Conservation (phyloP, 2,329 filamentous ascomycete genomes). For the Microdochium trichocladiopsis region DNA sequence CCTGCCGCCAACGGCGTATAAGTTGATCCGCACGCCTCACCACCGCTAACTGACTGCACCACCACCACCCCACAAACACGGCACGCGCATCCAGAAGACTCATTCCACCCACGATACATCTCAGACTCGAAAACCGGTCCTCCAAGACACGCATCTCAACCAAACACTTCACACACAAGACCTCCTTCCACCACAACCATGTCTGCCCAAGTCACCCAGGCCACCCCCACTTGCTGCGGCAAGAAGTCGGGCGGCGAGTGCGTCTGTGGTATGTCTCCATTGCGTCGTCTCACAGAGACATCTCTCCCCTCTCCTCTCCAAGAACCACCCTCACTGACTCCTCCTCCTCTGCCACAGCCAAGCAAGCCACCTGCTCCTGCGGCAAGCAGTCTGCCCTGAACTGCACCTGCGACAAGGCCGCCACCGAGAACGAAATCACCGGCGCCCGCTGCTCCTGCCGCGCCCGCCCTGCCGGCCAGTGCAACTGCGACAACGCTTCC, state of each 20-base stretch:
- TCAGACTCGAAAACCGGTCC: background rate
- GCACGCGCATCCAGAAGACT: background rate
- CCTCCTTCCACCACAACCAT: slow-evolving; percentile 19
- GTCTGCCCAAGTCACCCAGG: slow-evolving; percentile 21
- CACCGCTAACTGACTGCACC: background rate
- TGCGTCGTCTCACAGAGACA: slow-evolving; percentile 1
- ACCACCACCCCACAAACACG: background rate
- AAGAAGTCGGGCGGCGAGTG: slow-evolving; percentile 41
- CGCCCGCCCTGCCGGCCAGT: slow-evolving; percentile 69
- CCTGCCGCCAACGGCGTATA: background rate
- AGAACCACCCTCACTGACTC: slow-evolving; percentile 1
- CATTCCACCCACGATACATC: background rate
- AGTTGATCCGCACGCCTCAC: background rate
- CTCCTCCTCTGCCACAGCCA: slow-evolving; percentile 31
- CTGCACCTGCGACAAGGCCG: slow-evolving; percentile 77
- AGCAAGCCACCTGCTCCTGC: slow-evolving; percentile 75
- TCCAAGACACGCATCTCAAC: background rate
- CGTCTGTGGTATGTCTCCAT: slow-evolving; percentile 45
- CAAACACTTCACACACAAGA: background rate
- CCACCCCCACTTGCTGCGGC: slow-evolving; percentile 47
- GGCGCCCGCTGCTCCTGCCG: slow-evolving; percentile 80
- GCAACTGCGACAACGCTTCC: slow-evolving; percentile 69
- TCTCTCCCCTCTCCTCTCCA: background rate
- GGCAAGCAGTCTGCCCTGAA: slow-evolving; percentile 80
- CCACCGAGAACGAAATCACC: slow-evolving; percentile 62